Base-by-base conservation (phyloP, 345 rosid genomes). In the Xanthoceras sorbifolium region DNA sequence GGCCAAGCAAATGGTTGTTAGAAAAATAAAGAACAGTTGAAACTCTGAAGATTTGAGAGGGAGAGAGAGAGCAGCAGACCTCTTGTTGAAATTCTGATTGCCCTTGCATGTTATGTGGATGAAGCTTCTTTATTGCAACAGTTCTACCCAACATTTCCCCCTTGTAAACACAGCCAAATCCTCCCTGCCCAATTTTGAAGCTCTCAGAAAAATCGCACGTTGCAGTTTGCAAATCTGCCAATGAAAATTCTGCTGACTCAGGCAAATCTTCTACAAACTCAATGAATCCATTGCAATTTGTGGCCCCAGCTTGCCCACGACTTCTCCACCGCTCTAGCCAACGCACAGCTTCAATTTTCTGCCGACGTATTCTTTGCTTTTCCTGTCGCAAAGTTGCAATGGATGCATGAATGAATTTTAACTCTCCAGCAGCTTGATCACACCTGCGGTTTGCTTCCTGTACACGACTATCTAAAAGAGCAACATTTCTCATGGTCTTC, bases 101-200 rank as follows among this genome's bases (percentile, higher is more conserved):
- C 74, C 92, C 87, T 83, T 90, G 93, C 90, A 83, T 80, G 84
- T 87, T 86, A 71, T 88, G 83, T 20, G 89, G 85, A 85, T 89
- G 79, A 67, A 90, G 82, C 83, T 77, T 84, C 81, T 90, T 92
- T 79, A 89, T 83, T 15, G 93, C 93, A 38, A 92, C 93, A 66
- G 94, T 92, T 86, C 93, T 85, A 64, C 97, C 97, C 82, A 90
- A 72, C 94, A 90, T 85, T 87, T 92, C 97, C 64, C 93, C 97
- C 84, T 92, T 90, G 86, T 85, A 90, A 70, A 92, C 90, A 85
- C 86, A 76, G 63, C 91, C 91, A 74, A 77, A 81, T 79, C 93
- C 91, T 71, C 93, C 88, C 80, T 82, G 85, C 36, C 94, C 91
- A 65, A 92, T 66, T 78, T 86, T 89, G 83, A 92, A 92, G 80